Evolutionary conservation across 2,329 filamentous ascomycete species (phyloP).

Genomic region (Arthrobotrys megalospora): DNA sequence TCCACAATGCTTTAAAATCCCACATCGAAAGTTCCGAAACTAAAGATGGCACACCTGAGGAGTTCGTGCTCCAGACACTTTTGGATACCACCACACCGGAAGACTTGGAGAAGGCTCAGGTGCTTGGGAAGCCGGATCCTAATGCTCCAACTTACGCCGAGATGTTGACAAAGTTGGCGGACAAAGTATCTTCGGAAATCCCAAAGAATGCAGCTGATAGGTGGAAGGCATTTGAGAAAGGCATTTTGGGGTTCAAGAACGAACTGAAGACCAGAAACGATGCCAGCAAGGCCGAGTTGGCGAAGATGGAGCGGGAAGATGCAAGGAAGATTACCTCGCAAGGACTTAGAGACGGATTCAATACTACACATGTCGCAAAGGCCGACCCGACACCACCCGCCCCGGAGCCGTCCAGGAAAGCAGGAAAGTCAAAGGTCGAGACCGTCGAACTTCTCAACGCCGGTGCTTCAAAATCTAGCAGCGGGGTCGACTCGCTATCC

Average conservation of each 20-base stretch:
- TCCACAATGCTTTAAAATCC: constrained; percentile 81
- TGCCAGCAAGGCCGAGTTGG: constrained; percentile 81
- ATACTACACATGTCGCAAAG: constrained; percentile 85
- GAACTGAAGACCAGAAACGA: constrained; percentile 85
- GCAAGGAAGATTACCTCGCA: constrained; percentile 94
- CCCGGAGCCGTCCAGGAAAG: constrained; percentile 68
- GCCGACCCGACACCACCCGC: constrained; percentile 65
- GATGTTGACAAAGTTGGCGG: constrained; percentile 97
- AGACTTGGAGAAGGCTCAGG: constrained; percentile 45
- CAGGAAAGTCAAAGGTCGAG: constrained; percentile 68
- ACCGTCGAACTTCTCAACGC: constrained; percentile 85
- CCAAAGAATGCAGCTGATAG: constrained; percentile 80
- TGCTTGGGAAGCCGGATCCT: constrained; percentile 43
- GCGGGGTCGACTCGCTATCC: constrained; percentile 69
- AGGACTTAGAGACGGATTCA: constrained; percentile 87
- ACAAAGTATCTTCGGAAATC: constrained; percentile 89
- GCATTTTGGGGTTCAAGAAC: constrained; percentile 80
- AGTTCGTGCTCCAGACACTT: constrained; percentile 89
- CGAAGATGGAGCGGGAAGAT: constrained; percentile 86
- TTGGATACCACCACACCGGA: constrained; percentile 74
- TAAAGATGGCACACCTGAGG: constrained; percentile 76
- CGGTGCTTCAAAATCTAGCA: constrained; percentile 68
- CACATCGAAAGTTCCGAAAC: constrained; percentile 76
- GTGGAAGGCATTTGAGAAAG: constrained; percentile 82
- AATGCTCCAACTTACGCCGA: constrained; percentile 87